phyloP scores from a whole-genome alignment of 1,139 yeast genomes.

The Blastobotrys apis region DNA sequence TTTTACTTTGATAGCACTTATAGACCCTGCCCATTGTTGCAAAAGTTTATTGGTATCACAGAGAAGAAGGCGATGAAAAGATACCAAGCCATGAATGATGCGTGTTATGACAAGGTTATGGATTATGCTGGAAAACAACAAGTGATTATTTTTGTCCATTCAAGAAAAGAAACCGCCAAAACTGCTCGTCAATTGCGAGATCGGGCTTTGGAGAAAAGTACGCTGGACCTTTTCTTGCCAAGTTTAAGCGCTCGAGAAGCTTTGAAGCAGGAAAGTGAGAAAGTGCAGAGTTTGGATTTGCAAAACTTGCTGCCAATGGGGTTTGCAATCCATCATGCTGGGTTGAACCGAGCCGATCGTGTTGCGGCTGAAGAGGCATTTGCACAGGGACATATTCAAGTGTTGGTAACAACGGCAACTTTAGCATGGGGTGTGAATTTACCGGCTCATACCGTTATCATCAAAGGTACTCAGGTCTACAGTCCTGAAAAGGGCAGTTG shows the following conservation, averaged over 20 bases:
- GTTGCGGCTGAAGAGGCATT: slow-evolving; percentile 77
- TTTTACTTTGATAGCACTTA: slow-evolving; percentile 79
- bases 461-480: slow-evolving; percentile 92
- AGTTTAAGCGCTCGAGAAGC: slow-evolving; percentile 58
- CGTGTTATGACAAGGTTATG: slow-evolving; percentile 76
- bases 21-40: slow-evolving; percentile 91
- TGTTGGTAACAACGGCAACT: slow-evolving; percentile 89
- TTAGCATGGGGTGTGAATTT: slow-evolving; percentile 98
- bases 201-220: slow-evolving; percentile 54
- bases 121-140: slow-evolving; percentile 70
- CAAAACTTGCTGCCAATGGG: slow-evolving; percentile 64
- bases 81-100: slow-evolving; percentile 81
- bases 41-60: slow-evolving; percentile 81
- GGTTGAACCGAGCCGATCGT: slow-evolving; percentile 70
- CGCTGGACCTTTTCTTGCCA: slow-evolving; percentile 44
- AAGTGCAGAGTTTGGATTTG: slow-evolving; percentile 51
- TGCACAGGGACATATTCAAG: slow-evolving; percentile 79
- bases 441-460: slow-evolving; percentile 94
- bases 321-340: slow-evolving; percentile 94
- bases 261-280: slow-evolving; percentile 58
- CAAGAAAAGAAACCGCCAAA: slow-evolving; percentile 83
- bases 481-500: slow-evolving; percentile 87
- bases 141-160: slow-evolving; percentile 86
- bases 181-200: slow-evolving; percentile 75
- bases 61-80: slow-evolving; percentile 80